Conservation (phyloP, 2,329 filamentous ascomycete species). For the Fusarium sp. region DNA sequence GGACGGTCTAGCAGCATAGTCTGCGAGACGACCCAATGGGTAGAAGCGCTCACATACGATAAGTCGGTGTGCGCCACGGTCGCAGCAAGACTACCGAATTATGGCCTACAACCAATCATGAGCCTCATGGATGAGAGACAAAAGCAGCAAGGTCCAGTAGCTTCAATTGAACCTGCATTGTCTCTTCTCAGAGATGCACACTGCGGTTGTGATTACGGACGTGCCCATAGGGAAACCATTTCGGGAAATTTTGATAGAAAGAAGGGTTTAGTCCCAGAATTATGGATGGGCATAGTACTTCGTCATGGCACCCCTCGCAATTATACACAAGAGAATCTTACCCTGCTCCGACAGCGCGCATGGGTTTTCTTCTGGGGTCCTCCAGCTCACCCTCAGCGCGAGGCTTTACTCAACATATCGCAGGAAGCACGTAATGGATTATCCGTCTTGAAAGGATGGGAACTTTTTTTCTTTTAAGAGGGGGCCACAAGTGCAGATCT, state of each 20-base stretch:
- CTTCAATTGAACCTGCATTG: neutral
- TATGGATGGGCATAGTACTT: neutral
- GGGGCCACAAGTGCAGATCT: neutral
- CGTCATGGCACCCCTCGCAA: neutral
- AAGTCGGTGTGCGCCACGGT: neutral
- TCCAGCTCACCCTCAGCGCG: neutral
- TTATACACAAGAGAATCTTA: neutral
- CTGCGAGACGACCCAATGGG: neutral
- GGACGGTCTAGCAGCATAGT: neutral
- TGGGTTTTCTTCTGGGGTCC: constrained; percentile 5
- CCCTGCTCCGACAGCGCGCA: neutral
- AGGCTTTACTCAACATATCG: neutral
- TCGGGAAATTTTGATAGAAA: neutral
- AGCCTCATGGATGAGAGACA: neutral
- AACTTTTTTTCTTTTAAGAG: neutral
- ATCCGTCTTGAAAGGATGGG: neutral
- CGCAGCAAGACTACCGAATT: neutral
- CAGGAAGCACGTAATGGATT: too few relatives aligned
- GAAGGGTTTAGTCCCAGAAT: neutral
- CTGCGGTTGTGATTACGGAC: too few relatives aligned
- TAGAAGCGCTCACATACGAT: neutral
- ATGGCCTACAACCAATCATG: neutral
- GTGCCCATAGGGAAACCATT: neutral
- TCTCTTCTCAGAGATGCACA: neutral
- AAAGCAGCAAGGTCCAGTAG: neutral